A percentile compares a stretch with the other conserved stretches of the same genome.
Conservation (phyloP, 169 alveolate genomes). For the Eimeria necatrix region DNA sequence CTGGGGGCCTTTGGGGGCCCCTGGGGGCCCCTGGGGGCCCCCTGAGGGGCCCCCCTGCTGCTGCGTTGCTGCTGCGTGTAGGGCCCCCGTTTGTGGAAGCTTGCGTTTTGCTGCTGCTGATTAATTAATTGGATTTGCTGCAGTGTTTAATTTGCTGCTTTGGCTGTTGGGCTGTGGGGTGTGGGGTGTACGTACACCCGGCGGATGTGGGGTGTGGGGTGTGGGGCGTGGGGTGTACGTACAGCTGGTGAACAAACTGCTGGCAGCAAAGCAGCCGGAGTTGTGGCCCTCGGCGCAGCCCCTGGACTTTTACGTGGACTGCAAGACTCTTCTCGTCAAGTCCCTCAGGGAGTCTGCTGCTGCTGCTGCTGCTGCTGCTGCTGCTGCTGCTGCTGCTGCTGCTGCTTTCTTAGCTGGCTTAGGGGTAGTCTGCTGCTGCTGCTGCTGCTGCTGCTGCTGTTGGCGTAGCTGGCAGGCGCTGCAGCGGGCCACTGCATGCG, state of each 20-base stretch:
- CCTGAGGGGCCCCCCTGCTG: no score
- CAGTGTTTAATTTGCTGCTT: no score
- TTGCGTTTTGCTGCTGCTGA: not conserved
- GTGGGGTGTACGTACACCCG: not conserved
- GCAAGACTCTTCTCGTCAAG: conserved; percentile 4
- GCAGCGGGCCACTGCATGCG: not conserved
- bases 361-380: not conserved
- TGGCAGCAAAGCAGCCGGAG: conserved; percentile 7
- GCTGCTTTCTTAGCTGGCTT: not conserved
- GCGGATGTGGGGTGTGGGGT: not conserved
- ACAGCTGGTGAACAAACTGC: conserved; percentile 47
- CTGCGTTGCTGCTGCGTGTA: no score
- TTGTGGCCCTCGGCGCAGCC: conserved; percentile 61
- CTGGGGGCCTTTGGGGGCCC: no score
- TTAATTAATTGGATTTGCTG: no score
- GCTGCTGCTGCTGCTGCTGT: not conserved
- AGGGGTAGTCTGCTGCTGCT: not conserved
- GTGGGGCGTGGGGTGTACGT: conserved; percentile 3
- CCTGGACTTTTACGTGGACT: conserved; percentile 64
- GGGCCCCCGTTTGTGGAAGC: not conserved
- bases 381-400: not conserved
- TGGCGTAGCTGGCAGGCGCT: not conserved
- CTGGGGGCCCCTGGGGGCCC: no score
- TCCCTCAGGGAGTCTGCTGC: conserved; percentile 62
- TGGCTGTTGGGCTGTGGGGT: no score